phyloP scores from a whole-genome alignment of 805 yeast genomes.

The Metschnikowia colocasiae region DNA sequence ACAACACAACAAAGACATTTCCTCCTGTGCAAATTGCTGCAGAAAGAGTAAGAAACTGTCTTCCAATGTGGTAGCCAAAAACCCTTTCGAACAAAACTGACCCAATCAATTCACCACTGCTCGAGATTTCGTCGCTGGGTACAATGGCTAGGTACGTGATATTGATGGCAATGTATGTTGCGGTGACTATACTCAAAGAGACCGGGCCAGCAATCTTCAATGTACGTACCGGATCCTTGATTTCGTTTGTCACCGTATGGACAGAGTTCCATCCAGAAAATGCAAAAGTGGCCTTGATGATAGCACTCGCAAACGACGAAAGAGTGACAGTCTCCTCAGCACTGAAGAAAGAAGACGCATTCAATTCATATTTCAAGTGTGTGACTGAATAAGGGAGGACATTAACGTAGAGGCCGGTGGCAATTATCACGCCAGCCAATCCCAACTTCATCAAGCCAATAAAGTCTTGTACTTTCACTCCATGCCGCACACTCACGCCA shows the following conservation, averaged over 20 bases:
- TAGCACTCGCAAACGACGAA: conserved; percentile 51
- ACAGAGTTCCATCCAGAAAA: conserved; percentile 63
- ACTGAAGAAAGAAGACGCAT: conserved; percentile 27
- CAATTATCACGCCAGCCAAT: conserved; percentile 50
- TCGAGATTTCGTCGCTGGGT: conserved; percentile 49
- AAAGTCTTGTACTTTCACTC: conserved; percentile 57
- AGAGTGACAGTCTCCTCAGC: conserved; percentile 34
- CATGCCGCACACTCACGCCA: conserved; percentile 56
- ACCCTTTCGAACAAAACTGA: conserved; percentile 54
- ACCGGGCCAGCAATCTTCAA: conserved; percentile 60
- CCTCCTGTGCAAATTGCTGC: conserved; percentile 63
- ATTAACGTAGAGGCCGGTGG: conserved; percentile 58
- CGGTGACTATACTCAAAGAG: conserved; percentile 44
- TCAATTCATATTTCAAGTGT: conserved; percentile 42
- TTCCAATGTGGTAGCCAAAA: conserved; percentile 51
- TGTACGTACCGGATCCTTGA: conserved; percentile 55
- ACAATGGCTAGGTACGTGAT: conserved; percentile 54
- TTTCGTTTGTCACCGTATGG: conserved; percentile 59
- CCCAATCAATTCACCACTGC: conserved; percentile 58
- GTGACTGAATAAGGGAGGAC: conserved; percentile 44
- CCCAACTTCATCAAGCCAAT: conserved; percentile 59
- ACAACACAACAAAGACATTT: conserved; percentile 58
- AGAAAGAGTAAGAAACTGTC: conserved; percentile 51
- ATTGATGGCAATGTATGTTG: conserved; percentile 51
- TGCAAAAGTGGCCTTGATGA: conserved; percentile 56